Conservation (phyloP, 768 basidiomycete genomes). For the Auriculariales sp. region DNA sequence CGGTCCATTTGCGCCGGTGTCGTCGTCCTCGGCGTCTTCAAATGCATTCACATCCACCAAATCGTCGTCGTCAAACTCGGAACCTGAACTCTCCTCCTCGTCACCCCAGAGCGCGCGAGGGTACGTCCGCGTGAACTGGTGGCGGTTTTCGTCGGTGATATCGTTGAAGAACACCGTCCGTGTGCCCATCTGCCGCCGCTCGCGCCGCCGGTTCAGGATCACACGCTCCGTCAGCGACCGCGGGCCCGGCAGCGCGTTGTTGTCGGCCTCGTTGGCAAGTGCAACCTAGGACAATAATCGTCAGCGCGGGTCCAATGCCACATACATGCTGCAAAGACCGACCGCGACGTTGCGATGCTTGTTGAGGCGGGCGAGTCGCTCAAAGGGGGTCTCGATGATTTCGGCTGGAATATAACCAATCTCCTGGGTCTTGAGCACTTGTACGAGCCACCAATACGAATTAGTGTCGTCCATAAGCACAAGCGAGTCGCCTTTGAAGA, state of each 20-base stretch:
- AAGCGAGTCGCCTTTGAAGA: conserved; percentile 94
- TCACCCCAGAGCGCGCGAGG: conserved; percentile 76
- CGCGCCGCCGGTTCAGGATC: too few species aligned
- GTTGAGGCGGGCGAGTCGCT: conserved; percentile 86
- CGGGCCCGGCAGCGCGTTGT: too few species aligned
- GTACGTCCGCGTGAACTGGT: too few species aligned
- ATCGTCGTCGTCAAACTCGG: conserved; percentile 42
- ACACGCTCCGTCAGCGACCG: too few species aligned
- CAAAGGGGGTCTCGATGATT: conserved; percentile 97
- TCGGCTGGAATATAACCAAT: conserved; percentile 99
- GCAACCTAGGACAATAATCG: not conserved
- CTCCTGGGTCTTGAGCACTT: conserved; percentile 95
- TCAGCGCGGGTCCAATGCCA: not conserved
- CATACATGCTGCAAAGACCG: conserved; percentile 17
- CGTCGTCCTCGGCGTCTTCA: not conserved
- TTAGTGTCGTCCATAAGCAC: conserved; percentile 97
- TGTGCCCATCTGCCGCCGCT: too few species aligned
- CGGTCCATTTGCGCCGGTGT: conserved; percentile 2
- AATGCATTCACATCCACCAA: conserved; percentile 17
- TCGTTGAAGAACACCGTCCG: conserved; percentile 56
- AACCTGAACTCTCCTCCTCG: conserved; percentile 50
- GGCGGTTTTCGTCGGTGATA: conserved; percentile 48
- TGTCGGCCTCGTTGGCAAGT: not conserved
- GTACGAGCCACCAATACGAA: conserved; percentile 99
- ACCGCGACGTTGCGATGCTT: conserved; percentile 97